Base-by-base conservation (phyloP, 306 rosid species). In the Vachellia pachyceras region DNA sequence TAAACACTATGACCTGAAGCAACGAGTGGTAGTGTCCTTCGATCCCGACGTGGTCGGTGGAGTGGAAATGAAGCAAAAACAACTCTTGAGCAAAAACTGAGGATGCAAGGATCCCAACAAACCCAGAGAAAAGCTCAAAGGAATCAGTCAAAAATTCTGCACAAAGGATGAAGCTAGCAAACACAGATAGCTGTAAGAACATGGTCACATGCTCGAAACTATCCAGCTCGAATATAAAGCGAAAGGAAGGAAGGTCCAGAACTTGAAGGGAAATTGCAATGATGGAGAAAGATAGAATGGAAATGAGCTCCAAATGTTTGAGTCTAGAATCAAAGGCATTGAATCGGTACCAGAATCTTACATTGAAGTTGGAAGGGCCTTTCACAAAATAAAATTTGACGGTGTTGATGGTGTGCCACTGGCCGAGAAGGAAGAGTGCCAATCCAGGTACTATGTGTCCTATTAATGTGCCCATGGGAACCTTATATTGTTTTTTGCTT, bases 21-120 rank as follows among this genome's bases (percentile, higher is more conserved):
- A 92, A 80, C 97, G 91, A 88, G 76, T 95, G 99, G 88, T 86
- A 95, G 82, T 95, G 97, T 76, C 99, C 97, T 90, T 95, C 99
- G 20, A 93, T 89, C 54, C 95, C 99, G 63, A 85, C 89, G 75
- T 95, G 99, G 82, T 95, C 95, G 39, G 97, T 85, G 82, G 99
- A 92, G 88, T 95, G 99, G 77, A 92, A 92, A 75, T 91, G 95
- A 22, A 92, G 97, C 37, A 95, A 88, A 83, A 95, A 91, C 57
- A 92, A 88, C 83, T 95, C 97, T 82, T 95, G 97, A 74, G 95
- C 75, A 12, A 95, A 93, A 5, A 91, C 92, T n/a, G 94, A 91
- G 60, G 94, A 88, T 41, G 77, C 89, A 58, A 93, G 90, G 63
- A 89, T 80, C 46, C 97, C 97, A 23, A 87, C 82, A 13, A 92